phyloP scores from a whole-genome alignment of 441 rosid genomes.

The Syzygium syzygioides region DNA sequence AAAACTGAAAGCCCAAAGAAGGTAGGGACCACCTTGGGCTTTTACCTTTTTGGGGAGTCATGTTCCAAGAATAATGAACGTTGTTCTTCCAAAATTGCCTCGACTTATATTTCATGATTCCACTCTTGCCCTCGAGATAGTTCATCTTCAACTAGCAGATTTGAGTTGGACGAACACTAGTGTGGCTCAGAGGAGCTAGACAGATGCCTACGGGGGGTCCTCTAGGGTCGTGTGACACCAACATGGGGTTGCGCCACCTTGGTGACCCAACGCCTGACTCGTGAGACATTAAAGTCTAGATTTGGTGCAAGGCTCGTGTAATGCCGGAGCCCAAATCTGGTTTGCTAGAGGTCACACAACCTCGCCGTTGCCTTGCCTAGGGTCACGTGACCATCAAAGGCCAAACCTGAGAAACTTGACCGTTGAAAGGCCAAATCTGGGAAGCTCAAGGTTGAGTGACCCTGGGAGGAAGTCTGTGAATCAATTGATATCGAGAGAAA shows the following conservation, averaged over 20 bases:
- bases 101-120: background rate
- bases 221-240: background rate
- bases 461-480: too few species aligned
- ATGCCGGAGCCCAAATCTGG: background rate
- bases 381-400: background rate
- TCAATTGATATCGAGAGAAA: too few species aligned
- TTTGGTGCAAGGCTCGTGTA: background rate
- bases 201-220: background rate
- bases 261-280: background rate
- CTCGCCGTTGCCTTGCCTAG: background rate
- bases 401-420: background rate
- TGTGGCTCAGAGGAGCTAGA: background rate
- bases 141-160: background rate
- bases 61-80: background rate
- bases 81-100: background rate
- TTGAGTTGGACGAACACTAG: background rate
- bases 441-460: background rate
- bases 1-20: background rate
- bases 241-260: background rate
- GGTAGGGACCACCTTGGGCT: background rate
- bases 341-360: background rate
- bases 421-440: background rate
- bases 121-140: background rate
- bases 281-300: too few species aligned
- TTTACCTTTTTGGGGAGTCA: background rate